Percentiles rank a stretch among this genome's conserved stretches.
These are phyloP conservation scores for Cryptococcus sp. DNA, from an alignment of 1,284 basidiomycete genomes.

Conservation along the genomic window DNA sequence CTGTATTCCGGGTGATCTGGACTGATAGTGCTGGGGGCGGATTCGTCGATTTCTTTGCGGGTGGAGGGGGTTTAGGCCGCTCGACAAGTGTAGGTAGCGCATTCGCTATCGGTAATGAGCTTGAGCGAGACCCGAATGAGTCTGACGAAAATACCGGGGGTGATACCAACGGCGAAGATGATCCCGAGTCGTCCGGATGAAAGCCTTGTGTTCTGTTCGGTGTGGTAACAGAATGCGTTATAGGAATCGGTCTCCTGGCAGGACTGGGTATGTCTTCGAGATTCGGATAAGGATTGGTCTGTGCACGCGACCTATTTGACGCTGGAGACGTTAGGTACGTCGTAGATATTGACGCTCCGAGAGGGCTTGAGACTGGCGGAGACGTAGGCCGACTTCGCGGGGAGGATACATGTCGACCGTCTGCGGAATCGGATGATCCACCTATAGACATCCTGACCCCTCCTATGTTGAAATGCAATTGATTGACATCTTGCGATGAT, in stretches of 20 bases:
- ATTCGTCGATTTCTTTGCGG: slow-evolving; percentile 4
- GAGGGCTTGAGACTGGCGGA: background rate
- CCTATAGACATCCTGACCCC: background rate
- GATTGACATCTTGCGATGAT: slow-evolving; percentile 3
- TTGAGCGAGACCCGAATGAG: background rate
- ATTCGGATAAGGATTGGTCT: background rate
- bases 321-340: background rate
- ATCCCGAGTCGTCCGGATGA: too few relatives aligned
- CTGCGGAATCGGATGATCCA: background rate
- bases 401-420: background rate
- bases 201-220: background rate
- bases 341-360: background rate
- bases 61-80: background rate
- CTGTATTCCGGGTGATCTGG: slow-evolving; percentile 17
- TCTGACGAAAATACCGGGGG: too few relatives aligned
- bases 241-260: background rate
- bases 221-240: background rate
- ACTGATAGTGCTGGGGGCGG: background rate
- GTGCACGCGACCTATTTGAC: background rate
- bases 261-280: background rate
- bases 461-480: background rate
- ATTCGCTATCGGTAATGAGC: background rate
- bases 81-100: background rate
- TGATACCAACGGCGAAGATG: too few relatives aligned
- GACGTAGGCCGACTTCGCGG: background rate